phyloP scores from a whole-genome alignment of 805 yeast species.

The Kockiozyma suomiensis region DNA sequence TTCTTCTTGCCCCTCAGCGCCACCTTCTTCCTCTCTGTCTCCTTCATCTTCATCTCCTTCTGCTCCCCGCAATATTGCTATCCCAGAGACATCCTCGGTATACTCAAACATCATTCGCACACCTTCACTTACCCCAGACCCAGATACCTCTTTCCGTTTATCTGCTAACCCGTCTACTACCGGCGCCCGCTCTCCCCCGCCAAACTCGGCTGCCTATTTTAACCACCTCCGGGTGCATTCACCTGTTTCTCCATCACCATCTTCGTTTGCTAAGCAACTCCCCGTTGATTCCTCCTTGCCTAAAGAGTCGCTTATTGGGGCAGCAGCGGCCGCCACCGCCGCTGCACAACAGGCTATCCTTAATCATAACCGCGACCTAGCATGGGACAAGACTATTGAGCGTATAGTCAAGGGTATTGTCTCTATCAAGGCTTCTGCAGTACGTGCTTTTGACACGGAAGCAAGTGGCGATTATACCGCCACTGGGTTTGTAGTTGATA shows the following conservation, averaged over 20 bases:
- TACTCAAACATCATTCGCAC: constrained; percentile 26
- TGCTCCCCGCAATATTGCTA: not conserved
- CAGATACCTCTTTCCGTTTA: constrained; percentile 27
- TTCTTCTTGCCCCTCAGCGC: not conserved
- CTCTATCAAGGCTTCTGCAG: constrained; percentile 32
- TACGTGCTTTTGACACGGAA: constrained; percentile 33
- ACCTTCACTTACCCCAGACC: constrained; percentile 30
- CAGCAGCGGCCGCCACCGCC: constrained; percentile 12
- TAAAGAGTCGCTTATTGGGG: not conserved
- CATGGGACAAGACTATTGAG: constrained; percentile 32
- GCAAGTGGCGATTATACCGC: constrained; percentile 33
- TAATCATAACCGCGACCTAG: constrained; percentile 13
- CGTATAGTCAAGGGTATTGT: constrained; percentile 33
- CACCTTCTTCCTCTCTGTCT: not conserved
- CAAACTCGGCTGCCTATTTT: not conserved
- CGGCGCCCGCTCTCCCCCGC: constrained; percentile 11
- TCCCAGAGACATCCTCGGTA: not conserved
- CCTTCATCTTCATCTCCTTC: not conserved
- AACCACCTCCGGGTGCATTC: not conserved
- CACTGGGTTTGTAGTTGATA: constrained; percentile 34
- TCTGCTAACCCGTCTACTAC: constrained; percentile 2
- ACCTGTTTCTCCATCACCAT: constrained; percentile 10
- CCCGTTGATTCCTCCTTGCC: not conserved
- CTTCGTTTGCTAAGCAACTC: not conserved
- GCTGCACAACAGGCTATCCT: constrained; percentile 4